These are phyloP conservation scores for Trichophyton equinum DNA, from an alignment of 2,329 filamentous ascomycete genomes.

Conservation along the genomic window DNA sequence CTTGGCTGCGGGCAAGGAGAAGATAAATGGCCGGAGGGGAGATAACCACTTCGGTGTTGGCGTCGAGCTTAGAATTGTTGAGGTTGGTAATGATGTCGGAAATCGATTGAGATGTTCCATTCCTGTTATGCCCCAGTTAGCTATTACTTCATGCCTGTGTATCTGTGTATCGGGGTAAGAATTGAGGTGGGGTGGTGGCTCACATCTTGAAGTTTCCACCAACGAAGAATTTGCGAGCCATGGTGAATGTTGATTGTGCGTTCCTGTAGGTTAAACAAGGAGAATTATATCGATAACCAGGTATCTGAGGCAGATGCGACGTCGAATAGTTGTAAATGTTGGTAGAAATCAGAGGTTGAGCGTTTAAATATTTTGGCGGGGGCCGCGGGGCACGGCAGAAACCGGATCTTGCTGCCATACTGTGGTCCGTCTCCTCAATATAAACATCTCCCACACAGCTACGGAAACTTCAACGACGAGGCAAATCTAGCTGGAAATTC, in stretches of 20 bases:
- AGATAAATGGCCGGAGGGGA: slow-evolving; percentile 86
- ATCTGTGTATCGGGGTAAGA: slow-evolving; percentile 10
- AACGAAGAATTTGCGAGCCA: slow-evolving; percentile 94
- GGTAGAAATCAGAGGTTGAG: not conserved
- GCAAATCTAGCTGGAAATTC: too few relatives aligned
- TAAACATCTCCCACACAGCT: too few relatives aligned
- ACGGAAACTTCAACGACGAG: too few relatives aligned
- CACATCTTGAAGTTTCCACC: slow-evolving; percentile 99
- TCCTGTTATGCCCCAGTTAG: slow-evolving; percentile 47
- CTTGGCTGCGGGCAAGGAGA: slow-evolving; percentile 65
- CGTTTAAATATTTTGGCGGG: not conserved
- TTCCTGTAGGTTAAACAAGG: not conserved
- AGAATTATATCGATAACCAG: too few relatives aligned
- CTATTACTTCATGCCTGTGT: slow-evolving; percentile 2
- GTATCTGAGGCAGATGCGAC: not conserved
- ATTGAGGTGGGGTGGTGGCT: slow-evolving; percentile 12
- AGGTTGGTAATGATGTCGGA: slow-evolving; percentile 81
- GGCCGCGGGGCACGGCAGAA: slow-evolving; percentile 1
- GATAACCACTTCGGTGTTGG: slow-evolving; percentile 72
- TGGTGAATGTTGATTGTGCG: slow-evolving; percentile 33
- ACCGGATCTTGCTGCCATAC: not conserved
- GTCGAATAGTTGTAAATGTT: not conserved
- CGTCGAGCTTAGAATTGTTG: slow-evolving; percentile 62
- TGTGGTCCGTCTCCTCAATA: too few relatives aligned
- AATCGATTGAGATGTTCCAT: slow-evolving; percentile 81